phyloP scores from a whole-genome alignment of 441 rosid species.

The Macaranga tanarius region DNA sequence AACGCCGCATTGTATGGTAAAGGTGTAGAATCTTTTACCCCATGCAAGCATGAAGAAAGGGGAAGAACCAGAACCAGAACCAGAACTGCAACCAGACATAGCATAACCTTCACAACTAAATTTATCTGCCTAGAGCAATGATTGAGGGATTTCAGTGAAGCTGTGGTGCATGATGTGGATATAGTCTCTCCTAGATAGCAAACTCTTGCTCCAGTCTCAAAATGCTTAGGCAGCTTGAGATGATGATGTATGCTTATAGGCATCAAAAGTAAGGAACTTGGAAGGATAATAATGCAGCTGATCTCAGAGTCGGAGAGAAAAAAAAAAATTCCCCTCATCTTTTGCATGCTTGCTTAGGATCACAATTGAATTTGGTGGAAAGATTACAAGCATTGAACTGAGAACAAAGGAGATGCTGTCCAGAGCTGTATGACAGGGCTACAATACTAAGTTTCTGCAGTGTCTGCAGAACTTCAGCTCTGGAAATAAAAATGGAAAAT shows the following conservation, averaged over 20 bases:
- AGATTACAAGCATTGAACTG: no score
- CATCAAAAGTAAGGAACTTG: conserved; percentile 31
- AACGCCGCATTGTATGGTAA: conserved; percentile 35
- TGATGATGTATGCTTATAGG: not conserved
- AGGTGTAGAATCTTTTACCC: conserved; percentile 37
- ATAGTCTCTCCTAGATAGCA: conserved; percentile 33
- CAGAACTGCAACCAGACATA: conserved; percentile 50
- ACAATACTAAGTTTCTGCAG: not conserved
- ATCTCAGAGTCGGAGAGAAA: conserved; percentile 34
- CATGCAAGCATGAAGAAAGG: conserved; percentile 30
- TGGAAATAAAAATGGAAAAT: not conserved
- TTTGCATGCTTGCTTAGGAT: conserved; percentile 40
- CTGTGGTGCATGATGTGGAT: conserved; percentile 36
- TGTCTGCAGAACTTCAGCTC: not conserved
- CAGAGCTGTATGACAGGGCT: not conserved
- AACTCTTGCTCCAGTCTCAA: not conserved
- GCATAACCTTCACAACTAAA: conserved; percentile 31
- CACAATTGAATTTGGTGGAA: conserved; percentile 35
- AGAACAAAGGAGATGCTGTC: no score
- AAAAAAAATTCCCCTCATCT: conserved; percentile 34
- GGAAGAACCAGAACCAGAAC: conserved; percentile 33
- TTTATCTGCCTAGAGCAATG: conserved; percentile 34
- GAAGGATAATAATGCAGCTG: conserved; percentile 56
- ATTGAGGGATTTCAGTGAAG: conserved; percentile 38
- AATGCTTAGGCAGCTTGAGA: not conserved